Evolutionary conservation across 208 protist species (phyloP).

Genomic region (Trypanosoma melophagium): DNA sequence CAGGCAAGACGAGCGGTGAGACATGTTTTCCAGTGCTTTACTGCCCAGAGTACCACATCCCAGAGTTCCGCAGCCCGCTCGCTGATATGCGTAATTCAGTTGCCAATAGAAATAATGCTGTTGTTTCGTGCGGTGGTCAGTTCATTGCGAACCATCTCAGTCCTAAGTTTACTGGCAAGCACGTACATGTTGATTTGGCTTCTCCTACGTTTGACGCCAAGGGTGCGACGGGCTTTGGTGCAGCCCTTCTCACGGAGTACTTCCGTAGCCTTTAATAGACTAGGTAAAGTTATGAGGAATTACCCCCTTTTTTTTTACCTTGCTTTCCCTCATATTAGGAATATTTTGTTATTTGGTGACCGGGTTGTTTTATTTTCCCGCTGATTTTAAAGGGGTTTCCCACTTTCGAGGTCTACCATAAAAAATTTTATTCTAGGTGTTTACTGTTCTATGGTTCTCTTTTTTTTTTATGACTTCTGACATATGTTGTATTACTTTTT

Average conservation of each 20-base stretch:
- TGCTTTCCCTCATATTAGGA: too few species aligned
- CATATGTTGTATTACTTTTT: conserved; percentile 20
- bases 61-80: conserved; percentile 59
- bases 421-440: too few species aligned
- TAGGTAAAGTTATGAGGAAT: background rate
- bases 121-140: conserved; percentile 74
- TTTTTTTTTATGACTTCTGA: too few species aligned
- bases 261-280: too few species aligned
- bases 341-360: too few species aligned
- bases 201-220: conserved; percentile 57
- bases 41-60: conserved; percentile 79
- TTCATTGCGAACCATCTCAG: conserved; percentile 72
- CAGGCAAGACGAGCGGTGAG: conserved; percentile 65
- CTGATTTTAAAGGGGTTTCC: too few species aligned
- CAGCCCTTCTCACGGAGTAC: conserved; percentile 63
- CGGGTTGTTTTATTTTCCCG: conserved; percentile 15
- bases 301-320: conserved; percentile 20
- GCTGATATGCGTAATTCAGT: conserved; percentile 83
- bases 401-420: too few species aligned
- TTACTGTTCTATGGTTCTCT: too few species aligned
- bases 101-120: conserved; percentile 46
- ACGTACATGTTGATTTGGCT: conserved; percentile 87
- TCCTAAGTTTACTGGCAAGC: conserved; percentile 63
- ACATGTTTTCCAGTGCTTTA: conserved; percentile 83
- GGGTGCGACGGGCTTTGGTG: conserved; percentile 78